These are phyloP conservation scores for Macrolepiota albuminosa DNA, from an alignment of 768 basidiomycete species.

Conservation along the genomic window DNA sequence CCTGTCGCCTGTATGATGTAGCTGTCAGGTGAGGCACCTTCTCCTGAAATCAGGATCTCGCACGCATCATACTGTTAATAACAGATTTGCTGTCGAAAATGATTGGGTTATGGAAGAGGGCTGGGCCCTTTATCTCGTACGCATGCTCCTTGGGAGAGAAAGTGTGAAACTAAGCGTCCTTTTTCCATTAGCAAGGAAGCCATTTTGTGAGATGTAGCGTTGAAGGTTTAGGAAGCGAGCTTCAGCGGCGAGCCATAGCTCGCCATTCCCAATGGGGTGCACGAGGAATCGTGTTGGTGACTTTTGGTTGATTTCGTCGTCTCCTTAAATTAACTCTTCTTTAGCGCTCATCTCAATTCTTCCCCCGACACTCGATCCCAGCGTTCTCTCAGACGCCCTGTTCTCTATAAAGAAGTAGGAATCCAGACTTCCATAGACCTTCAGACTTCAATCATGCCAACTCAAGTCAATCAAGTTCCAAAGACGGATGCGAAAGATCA, in stretches of 20 bases:
- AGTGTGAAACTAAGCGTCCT: conserved; percentile 3
- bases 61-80: background rate
- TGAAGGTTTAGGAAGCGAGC: conserved; percentile 60
- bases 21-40: conserved; percentile 52
- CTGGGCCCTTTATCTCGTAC: conserved; percentile 59
- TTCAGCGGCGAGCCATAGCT: conserved; percentile 62
- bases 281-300: conserved; percentile 59
- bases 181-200: conserved; percentile 51
- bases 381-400: conserved; percentile 45
- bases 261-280: conserved; percentile 72
- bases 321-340: background rate
- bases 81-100: conserved; percentile 57
- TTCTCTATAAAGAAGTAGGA: conserved; percentile 57
- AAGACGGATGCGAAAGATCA: conserved; percentile 40
- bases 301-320: background rate
- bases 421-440: conserved; percentile 51
- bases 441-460: conserved; percentile 20
- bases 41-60: background rate
- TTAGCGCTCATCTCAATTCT: conserved; percentile 47
- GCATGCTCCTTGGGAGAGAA: background rate
- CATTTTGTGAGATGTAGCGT: conserved; percentile 65
- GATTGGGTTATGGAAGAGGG: conserved; percentile 74
- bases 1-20: conserved; percentile 63
- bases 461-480: conserved; percentile 23
- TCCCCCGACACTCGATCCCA: conserved; percentile 40